Base-by-base conservation (phyloP, 1,284 basidiomycete species). In the Microstroma glucosiphilum region DNA sequence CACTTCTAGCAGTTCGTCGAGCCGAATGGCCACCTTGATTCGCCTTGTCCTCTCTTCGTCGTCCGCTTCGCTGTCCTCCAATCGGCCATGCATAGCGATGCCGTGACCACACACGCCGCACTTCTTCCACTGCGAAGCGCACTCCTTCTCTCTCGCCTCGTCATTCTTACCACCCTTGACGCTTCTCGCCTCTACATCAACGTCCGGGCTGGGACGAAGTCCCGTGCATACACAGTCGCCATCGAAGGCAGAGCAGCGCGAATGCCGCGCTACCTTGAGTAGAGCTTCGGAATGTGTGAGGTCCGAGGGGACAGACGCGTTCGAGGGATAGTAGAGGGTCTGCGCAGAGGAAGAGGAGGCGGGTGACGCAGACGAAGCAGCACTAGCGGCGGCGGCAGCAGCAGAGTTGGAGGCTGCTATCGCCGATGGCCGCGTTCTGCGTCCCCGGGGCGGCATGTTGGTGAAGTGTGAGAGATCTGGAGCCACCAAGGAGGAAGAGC, bases 1-100 rank as follows among this genome's bases (percentile, higher is more conserved):
- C 82, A 90, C 91, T 85, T 91, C 85, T 49, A 93, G 81, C 59
- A 91, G 79, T 80, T 92, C 90, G 76, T 96, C 92, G 58, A 93
- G 83, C 59, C 89, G 84, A 59, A 89, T 84, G 1, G 90, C 91
- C 8, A 91, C 86, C 68, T 87, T 87, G 55, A 84, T 86, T 77
- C 89, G 84, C 49, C 92, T 84, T 40, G 66, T 71, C 56, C 71
- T 64, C 69, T 83, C 82, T 30, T 73, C 73, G 12, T 71, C 66
- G 7, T 69, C 70, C 13, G 80, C 73, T 13, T 76, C 73, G 15
- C 21, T 48, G 43, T 21, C 21, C 7, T 60, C 63, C 1, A 78
- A 84, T 26, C 89, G 87, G 23, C 87, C 86, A 71, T 91, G 89
- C 48, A 85, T 84, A 48, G 80, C 80, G 63, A 87, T 84, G 40